phyloP scores from a whole-genome alignment of 2,329 filamentous ascomycete species.

The Clarireedia hainanense region DNA sequence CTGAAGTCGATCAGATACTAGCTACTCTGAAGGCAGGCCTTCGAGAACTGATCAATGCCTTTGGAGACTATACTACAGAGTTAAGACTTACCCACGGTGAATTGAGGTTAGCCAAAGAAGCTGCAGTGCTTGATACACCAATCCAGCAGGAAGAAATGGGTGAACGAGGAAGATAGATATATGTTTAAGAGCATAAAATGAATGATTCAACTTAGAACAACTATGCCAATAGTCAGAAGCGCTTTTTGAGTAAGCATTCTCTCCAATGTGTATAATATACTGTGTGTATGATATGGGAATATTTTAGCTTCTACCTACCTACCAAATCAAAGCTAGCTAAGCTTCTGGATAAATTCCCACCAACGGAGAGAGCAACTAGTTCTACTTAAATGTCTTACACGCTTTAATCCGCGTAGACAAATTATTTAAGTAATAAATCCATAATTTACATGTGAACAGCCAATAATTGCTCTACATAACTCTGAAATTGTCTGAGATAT shows the following conservation, averaged over 20 bases:
- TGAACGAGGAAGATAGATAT: slow-evolving; percentile 3
- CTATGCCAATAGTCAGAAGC: neutral
- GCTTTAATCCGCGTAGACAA: too few species aligned
- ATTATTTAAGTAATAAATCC: neutral
- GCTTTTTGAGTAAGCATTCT: neutral
- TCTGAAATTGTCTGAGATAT: neutral
- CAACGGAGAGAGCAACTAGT: too few species aligned
- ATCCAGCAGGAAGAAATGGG: neutral
- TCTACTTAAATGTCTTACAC: too few species aligned
- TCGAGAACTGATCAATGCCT: slow-evolving; percentile 56
- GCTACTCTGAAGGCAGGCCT: slow-evolving; percentile 58
- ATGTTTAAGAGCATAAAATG: neutral
- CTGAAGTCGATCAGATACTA: slow-evolving; percentile 66
- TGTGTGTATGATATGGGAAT: neutral
- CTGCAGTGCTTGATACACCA: slow-evolving; percentile 25
- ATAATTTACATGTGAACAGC: neutral
- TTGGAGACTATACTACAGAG: slow-evolving; percentile 66
- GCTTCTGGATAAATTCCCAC: too few species aligned
- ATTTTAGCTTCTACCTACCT: neutral
- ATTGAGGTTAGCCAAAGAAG: slow-evolving; percentile 65
- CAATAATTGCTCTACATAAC: neutral
- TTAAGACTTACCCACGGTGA: slow-evolving; percentile 64
- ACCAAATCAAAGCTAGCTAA: too few species aligned
- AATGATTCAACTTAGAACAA: neutral
- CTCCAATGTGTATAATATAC: neutral